Percentiles rank a stretch among this genome's conserved stretches.
These are phyloP conservation scores for Salix dunnii DNA, from an alignment of 345 rosid genomes.

Conservation along the genomic window DNA sequence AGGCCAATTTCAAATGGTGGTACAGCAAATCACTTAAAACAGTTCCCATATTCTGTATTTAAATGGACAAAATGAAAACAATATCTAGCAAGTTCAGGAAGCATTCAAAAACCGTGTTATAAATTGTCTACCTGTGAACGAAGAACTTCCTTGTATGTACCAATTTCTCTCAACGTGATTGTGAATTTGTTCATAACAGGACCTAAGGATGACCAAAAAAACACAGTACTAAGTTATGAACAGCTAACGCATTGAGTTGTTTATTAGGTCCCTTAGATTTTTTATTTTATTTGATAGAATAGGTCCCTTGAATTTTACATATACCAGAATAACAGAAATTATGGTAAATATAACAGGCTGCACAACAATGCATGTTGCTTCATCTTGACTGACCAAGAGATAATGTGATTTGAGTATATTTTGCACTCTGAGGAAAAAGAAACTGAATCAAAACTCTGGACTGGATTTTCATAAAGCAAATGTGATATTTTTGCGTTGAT, in stretches of 20 bases:
- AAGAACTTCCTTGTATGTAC: conserved; percentile 73
- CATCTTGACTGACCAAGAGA: conserved; percentile 6
- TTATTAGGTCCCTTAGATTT: background rate
- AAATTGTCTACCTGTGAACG: conserved; percentile 59
- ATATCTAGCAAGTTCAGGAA: background rate
- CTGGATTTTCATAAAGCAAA: background rate
- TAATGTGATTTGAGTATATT: background rate
- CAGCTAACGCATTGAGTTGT: conserved; percentile 9
- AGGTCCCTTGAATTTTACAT: background rate
- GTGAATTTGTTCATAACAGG: conserved; percentile 72
- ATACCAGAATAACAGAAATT: background rate
- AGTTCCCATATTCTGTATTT: background rate
- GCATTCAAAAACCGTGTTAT: background rate
- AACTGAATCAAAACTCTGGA: background rate
- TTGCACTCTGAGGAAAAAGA: background rate
- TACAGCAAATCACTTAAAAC: background rate
- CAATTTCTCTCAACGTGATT: conserved; percentile 66
- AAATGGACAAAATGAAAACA: background rate
- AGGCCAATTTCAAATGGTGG: conserved; percentile 15
- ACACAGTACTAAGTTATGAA: conserved; percentile 8
- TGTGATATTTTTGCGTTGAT: too few species aligned
- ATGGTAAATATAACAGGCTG: background rate
- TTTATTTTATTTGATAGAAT: background rate
- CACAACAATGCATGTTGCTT: background rate
- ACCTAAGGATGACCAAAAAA: conserved; percentile 30